A percentile compares a stretch with the other conserved stretches of the same genome.
Evolutionary conservation across 2,329 filamentous ascomycete species (phyloP).

Genomic region (Pseudogymnoascus sp.): DNA sequence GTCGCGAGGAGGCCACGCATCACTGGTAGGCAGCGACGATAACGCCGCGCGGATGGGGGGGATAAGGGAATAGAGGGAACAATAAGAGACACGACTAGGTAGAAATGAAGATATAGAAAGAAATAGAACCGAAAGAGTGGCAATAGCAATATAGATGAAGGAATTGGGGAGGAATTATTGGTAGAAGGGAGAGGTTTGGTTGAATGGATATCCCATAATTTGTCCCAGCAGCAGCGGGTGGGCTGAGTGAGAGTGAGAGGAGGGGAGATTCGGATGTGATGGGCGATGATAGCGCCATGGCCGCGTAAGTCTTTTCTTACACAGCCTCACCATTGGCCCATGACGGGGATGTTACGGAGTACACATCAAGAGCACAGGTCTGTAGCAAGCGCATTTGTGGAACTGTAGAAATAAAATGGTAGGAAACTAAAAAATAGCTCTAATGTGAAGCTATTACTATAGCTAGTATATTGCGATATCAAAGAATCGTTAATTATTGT

Average conservation of each 20-base stretch:
- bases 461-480: neutral
- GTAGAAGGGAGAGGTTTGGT: neutral
- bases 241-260: neutral
- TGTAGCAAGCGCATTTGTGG: neutral
- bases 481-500: neutral
- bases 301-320: slow-evolving; percentile 2
- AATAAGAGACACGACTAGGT: neutral
- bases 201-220: neutral
- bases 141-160: neutral
- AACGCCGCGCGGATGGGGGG: neutral
- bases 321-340: neutral
- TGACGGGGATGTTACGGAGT: neutral
- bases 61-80: neutral
- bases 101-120: neutral
- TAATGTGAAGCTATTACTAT: neutral
- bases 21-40: neutral
- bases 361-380: neutral
- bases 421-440: neutral
- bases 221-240: neutral
- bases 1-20: slow-evolving; percentile 3
- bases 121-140: neutral
- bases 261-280: neutral
- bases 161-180: neutral
- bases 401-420: neutral
- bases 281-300: neutral